phyloP scores from a whole-genome alignment of 1,284 basidiomycete species.

The Mycena citricolor region DNA sequence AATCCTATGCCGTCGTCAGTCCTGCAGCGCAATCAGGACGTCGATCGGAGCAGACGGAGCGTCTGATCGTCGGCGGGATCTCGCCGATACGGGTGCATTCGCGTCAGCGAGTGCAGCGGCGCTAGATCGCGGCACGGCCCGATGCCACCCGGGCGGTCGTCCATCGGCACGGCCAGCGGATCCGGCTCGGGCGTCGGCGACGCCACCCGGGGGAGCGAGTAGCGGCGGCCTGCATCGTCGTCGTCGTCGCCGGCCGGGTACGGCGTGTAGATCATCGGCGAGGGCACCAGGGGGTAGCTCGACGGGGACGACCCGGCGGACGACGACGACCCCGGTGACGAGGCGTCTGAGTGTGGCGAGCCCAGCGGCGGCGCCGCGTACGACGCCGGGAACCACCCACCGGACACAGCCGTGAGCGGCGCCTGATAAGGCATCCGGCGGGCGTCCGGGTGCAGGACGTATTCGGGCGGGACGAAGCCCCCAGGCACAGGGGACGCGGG shows the following conservation, averaged over 20 bases:
- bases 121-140: conserved; percentile 46
- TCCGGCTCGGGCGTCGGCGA: conserved; percentile 17
- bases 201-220: conserved; percentile 27
- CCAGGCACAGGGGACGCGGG: background rate
- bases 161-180: conserved; percentile 21
- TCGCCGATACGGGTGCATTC: conserved; percentile 56
- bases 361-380: background rate
- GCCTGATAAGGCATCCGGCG: background rate
- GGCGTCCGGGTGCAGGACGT: background rate
- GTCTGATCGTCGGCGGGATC: conserved; percentile 64
- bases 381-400: conserved; percentile 14
- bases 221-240: no score
- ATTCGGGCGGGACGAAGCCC: background rate
- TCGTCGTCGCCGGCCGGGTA: no score
- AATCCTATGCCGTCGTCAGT: no score
- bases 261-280: conserved; percentile 30
- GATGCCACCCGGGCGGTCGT: conserved; percentile 26
- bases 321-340: conserved; percentile 8
- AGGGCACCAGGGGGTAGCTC: background rate
- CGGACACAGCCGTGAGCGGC: background rate
- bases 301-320: conserved; percentile 6
- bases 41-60: conserved; percentile 53
- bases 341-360: conserved; percentile 14
- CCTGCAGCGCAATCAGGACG: no score
- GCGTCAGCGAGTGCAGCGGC: conserved; percentile 53